A percentile compares a stretch with the other conserved stretches of the same genome.
These are phyloP conservation scores for Cercospora brassicicola DNA, from an alignment of 2,329 filamentous ascomycete genomes.

Conservation along the genomic window DNA sequence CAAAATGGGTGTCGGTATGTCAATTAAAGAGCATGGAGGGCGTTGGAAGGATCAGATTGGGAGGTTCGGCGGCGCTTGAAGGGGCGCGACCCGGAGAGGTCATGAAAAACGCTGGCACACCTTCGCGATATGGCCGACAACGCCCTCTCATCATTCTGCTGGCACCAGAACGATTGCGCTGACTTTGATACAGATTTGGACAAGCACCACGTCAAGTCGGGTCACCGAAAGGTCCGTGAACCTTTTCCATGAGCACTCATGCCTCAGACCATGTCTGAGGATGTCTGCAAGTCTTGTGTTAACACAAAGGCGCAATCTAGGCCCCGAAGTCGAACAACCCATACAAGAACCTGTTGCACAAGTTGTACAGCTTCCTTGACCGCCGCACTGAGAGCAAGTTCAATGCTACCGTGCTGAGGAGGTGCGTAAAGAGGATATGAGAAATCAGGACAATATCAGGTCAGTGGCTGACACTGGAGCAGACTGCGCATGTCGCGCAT, in stretches of 20 bases:
- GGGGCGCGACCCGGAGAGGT: not conserved
- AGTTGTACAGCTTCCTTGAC: constrained; percentile 39
- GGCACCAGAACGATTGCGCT: not conserved
- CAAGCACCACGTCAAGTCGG: constrained; percentile 31
- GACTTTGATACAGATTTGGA: constrained; percentile 25
- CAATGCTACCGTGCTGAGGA: constrained; percentile 96
- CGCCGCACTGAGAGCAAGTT: constrained; percentile 89
- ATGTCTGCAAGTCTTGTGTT: constrained; percentile 29
- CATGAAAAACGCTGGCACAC: not conserved
- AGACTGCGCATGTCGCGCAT: constrained; percentile 98
- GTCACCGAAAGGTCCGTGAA: constrained; percentile 34
- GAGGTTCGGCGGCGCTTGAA: not conserved
- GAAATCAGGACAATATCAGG: constrained; percentile 1
- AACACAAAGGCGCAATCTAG: constrained; percentile 43
- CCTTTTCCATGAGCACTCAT: constrained; percentile 24
- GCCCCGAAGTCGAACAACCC: constrained; percentile 72
- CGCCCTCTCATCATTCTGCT: not conserved
- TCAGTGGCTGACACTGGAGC: constrained; percentile 24
- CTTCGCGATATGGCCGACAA: not conserved
- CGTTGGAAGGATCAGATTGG: not conserved
- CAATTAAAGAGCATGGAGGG: not conserved
- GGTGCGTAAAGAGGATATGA: constrained; percentile 26
- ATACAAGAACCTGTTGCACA: constrained; percentile 55
- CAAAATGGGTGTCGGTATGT: constrained; percentile 27
- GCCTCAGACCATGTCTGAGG: not conserved